phyloP scores from a whole-genome alignment of 2,329 filamentous ascomycete species.

The Penicillium sp. region DNA sequence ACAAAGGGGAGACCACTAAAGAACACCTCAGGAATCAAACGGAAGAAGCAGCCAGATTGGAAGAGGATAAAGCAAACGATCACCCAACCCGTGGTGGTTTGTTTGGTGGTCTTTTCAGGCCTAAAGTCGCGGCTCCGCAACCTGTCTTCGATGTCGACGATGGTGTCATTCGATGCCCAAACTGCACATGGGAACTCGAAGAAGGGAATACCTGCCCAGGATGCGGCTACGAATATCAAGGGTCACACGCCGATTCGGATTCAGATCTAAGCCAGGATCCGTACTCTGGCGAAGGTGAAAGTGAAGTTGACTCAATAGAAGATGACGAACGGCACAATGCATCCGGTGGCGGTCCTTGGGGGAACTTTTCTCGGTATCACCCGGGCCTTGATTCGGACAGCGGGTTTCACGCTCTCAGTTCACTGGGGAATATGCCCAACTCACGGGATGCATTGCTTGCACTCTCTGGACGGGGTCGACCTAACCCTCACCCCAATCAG shows the following conservation, averaged over 20 bases:
- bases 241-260: neutral
- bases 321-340: too few species aligned
- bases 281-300: constrained; percentile 45
- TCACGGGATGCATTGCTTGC: too few species aligned
- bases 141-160: constrained; percentile 61
- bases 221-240: constrained; percentile 52
- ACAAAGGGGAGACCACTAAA: constrained; percentile 63
- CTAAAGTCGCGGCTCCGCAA: constrained; percentile 29
- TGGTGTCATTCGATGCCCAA: constrained; percentile 63
- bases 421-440: too few species aligned
- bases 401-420: too few species aligned
- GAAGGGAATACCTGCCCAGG: constrained; percentile 56
- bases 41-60: constrained; percentile 62
- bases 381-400: too few species aligned
- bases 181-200: constrained; percentile 65
- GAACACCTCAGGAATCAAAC: constrained; percentile 60
- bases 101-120: constrained; percentile 63
- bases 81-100: constrained; percentile 57
- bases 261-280: constrained; percentile 50
- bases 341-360: too few species aligned
- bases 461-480: neutral
- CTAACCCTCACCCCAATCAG: neutral
- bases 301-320: too few species aligned
- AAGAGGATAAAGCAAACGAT: constrained; percentile 59
- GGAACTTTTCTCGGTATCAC: too few species aligned